Evolutionary conservation across 352 stramenopile species (phyloP), one percentile per base, ranked within the genome.

Genomic region (Globisporangium rhizosaccharum): DNA sequence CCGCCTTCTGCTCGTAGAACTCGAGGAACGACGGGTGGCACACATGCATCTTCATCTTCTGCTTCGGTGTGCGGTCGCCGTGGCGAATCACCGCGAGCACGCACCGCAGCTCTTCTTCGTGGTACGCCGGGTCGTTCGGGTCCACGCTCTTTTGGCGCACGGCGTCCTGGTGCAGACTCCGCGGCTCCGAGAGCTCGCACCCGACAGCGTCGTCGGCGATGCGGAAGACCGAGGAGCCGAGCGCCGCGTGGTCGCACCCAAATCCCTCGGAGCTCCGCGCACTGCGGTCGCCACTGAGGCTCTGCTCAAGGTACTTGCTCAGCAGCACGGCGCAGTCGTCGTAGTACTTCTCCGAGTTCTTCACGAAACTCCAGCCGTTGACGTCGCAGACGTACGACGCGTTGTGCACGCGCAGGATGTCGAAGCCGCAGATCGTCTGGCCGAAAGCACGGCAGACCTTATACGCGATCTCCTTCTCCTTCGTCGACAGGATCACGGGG

Each of bases 311-410:
- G 57, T 90, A 95, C 61, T 92, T 84, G 23, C 71, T 76, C 42
- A 99, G 69, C 62, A 99, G 83, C 59, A 96, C 87, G 7, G 94
- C 94, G 63, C 93, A 98, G 71, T 99, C 97, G 64, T 99, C 97
- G 70, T 99, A 99, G 70, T 99, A 99, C 76, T 99, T 99, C 57
- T 97, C 86, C 50, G 94, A 99, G 63, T 99, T 99, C 82, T 99
- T 99, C 18, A 99, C 98, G 78, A 99, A 99, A 62, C 92, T 99
- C 92, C 96, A 99, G 28, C 98, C 98, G 75, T 99, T 99, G 14
- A 99, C 98, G 72, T 99, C 98, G 77, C 97, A 99, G 7, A 99
- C 96, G 70, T 98, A 99, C 11, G 92, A 96, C 41, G 72, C 76
- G 57, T 87, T 91, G 30, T 79, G 85, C 72, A 94, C 86, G 28